Conservation (phyloP, 192 early-diverging fungal species). For the Podila epigama region DNA sequence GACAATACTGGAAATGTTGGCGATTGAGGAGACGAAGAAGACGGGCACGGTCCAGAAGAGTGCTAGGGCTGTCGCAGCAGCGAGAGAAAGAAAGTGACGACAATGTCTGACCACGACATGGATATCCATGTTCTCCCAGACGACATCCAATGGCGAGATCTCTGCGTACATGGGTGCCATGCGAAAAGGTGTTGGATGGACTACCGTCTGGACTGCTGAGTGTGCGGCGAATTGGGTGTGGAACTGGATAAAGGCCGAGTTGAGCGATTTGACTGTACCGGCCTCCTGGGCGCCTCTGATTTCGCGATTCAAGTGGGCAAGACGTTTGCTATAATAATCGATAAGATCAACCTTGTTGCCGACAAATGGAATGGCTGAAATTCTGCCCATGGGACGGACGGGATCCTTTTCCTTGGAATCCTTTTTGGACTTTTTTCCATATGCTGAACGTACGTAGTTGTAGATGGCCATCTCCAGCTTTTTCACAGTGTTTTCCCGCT, state of each 20-base stretch:
- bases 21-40: constrained; percentile 54
- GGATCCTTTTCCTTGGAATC: constrained; percentile 16
- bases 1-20: constrained; percentile 57
- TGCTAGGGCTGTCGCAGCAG: constrained; percentile 61
- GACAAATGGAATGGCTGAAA: constrained; percentile 46
- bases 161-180: constrained; percentile 72
- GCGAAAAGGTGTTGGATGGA: constrained; percentile 65
- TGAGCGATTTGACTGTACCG: constrained; percentile 36
- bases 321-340: constrained; percentile 47
- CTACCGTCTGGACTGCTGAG: constrained; percentile 72
- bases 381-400: constrained; percentile 63
- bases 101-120: constrained; percentile 56
- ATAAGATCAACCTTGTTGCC: constrained; percentile 76
- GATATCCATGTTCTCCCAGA: constrained; percentile 82
- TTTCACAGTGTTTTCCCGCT: constrained; percentile 56
- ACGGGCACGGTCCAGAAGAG: constrained; percentile 79
- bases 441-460: constrained; percentile 50
- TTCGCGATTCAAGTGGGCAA: constrained; percentile 53
- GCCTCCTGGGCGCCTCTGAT: constrained; percentile 53
- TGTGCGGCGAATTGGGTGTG: constrained; percentile 77
- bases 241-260: constrained; percentile 87
- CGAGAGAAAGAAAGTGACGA: constrained; percentile 62
- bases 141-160: constrained; percentile 76
- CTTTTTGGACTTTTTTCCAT: constrained; percentile 16
- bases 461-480: constrained; percentile 63